These are phyloP conservation scores for Candida boleticola DNA, from an alignment of 805 yeast genomes.

Conservation along the genomic window DNA sequence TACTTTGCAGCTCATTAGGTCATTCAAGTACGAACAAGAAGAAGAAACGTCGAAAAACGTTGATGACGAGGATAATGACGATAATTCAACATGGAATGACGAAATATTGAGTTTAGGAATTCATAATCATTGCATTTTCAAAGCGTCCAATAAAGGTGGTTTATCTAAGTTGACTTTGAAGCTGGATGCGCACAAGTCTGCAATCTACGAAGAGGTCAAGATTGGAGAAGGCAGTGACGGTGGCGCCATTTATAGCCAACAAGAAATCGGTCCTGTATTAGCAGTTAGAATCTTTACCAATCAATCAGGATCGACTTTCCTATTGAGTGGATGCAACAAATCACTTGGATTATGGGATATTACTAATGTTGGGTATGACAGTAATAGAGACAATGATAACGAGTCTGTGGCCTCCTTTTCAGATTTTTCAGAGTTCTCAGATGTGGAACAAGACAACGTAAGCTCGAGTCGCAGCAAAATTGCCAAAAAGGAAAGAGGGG, in stretches of 20 bases:
- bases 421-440: not conserved
- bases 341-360: slow-evolving; percentile 72
- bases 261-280: slow-evolving; percentile 47
- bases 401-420: not conserved
- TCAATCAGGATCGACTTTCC: slow-evolving; percentile 36
- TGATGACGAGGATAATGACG: not conserved
- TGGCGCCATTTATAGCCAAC: not conserved
- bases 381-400: not conserved
- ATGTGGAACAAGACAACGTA: not conserved
- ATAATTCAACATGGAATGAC: slow-evolving; percentile 12
- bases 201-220: slow-evolving; percentile 2
- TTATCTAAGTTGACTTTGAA: slow-evolving; percentile 27
- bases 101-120: slow-evolving; percentile 58
- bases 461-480: not conserved
- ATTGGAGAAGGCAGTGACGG: slow-evolving; percentile 7
- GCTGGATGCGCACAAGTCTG: slow-evolving; percentile 8
- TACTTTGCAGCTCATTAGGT: slow-evolving; percentile 66
- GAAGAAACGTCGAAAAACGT: slow-evolving; percentile 7
- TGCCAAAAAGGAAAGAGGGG: not conserved
- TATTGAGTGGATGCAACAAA: slow-evolving; percentile 73
- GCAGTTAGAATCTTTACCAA: slow-evolving; percentile 50
- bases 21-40: slow-evolving; percentile 28
- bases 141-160: slow-evolving; percentile 53
- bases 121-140: slow-evolving; percentile 56
- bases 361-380: slow-evolving; percentile 15